These are phyloP conservation scores for Coccomyxa subellipsoidea DNA, from an alignment of 163 green algal species.

Conservation along the genomic window DNA sequence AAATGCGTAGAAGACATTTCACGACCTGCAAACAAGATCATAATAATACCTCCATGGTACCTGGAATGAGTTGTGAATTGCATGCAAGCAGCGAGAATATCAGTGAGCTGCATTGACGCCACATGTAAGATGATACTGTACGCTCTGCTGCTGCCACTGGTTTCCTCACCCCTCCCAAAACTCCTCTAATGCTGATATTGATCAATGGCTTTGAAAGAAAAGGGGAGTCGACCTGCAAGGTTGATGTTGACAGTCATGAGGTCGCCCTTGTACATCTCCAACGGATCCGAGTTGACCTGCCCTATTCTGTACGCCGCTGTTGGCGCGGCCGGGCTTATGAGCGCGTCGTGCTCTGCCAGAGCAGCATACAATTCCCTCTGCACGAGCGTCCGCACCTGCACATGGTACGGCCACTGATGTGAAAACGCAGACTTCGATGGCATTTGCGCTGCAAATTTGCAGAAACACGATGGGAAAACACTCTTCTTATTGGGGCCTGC, in stretches of 20 bases:
- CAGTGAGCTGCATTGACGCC: no score
- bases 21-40: no score
- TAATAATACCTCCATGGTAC: not conserved
- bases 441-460: no score
- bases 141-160: not conserved
- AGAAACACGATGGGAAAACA: no score
- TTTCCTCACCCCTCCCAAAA: no score
- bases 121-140: not conserved
- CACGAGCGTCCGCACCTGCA: slow-evolving; percentile 84
- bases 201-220: not conserved
- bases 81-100: no score
- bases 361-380: slow-evolving; percentile 66
- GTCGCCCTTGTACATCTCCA: slow-evolving; percentile 94
- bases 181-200: no score
- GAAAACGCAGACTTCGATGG: no score
- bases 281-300: slow-evolving; percentile 65
- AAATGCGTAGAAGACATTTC: no score
- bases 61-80: no score
- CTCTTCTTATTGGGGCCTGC: no score
- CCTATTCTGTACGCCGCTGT: slow-evolving; percentile 80
- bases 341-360: slow-evolving; percentile 69
- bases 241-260: slow-evolving; percentile 93
- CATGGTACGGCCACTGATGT: no score
- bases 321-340: slow-evolving; percentile 76
- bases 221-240: slow-evolving; percentile 51